A percentile compares a stretch with the other conserved stretches of the same genome.
Evolutionary conservation across 345 rosid genomes (phyloP).

Genomic region (Lepidium aucheri): DNA sequence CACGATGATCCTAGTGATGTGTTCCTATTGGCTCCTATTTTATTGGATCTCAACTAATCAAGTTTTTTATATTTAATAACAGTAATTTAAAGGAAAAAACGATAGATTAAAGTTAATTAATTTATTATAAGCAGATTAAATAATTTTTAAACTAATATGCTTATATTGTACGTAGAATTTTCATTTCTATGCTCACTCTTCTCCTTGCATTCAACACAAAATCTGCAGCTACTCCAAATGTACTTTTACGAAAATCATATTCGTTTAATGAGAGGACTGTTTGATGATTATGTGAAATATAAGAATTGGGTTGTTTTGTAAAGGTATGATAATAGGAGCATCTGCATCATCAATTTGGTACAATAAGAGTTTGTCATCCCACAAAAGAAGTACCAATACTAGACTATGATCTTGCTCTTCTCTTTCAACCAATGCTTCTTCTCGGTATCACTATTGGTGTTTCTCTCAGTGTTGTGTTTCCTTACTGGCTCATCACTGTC

Average conservation of each 20-base stretch:
- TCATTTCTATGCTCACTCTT: slow-evolving; percentile 92
- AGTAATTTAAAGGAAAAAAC: too few relatives aligned
- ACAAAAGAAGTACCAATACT: slow-evolving; percentile 78
- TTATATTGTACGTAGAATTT: slow-evolving; percentile 69
- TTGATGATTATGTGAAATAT: not conserved
- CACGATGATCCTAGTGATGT: too few relatives aligned
- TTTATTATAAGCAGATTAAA: too few relatives aligned
- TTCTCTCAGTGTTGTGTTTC: slow-evolving; percentile 82
- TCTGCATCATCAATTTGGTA: slow-evolving; percentile 92
- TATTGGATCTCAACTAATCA: too few relatives aligned
- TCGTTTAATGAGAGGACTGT: not conserved
- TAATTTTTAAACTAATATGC: too few relatives aligned
- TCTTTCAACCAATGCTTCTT: slow-evolving; percentile 92
- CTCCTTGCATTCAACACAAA: slow-evolving; percentile 85
- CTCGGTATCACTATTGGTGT: slow-evolving; percentile 93
- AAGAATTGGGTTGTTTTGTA: not conserved
- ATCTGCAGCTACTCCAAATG: slow-evolving; percentile 96
- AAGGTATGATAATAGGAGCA: slow-evolving; percentile 99
- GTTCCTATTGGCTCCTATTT: too few relatives aligned
- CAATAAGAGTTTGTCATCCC: slow-evolving; percentile 83
- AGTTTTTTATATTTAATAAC: too few relatives aligned
- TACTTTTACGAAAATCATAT: slow-evolving; percentile 1
- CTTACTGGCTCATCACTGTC: slow-evolving; percentile 91
- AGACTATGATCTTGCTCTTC: slow-evolving; percentile 81
- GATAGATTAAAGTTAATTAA: too few relatives aligned